These are phyloP conservation scores for Smittium mucronatum DNA, from an alignment of 371 early-diverging fungal genomes.

Conservation along the genomic window DNA sequence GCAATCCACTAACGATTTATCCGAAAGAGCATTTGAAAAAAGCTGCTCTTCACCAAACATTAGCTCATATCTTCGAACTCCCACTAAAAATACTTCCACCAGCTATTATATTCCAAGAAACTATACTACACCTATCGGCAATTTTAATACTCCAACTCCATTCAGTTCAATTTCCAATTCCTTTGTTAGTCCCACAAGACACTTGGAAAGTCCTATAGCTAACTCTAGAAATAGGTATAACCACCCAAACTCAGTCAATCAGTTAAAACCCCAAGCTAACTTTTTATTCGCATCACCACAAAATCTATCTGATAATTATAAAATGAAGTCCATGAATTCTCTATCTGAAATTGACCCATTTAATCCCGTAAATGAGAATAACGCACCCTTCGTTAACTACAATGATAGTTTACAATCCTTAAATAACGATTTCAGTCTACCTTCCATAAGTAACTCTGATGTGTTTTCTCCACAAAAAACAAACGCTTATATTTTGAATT, in stretches of 20 bases:
- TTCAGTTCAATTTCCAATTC: neutral
- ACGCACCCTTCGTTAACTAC: neutral
- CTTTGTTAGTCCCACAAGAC: neutral
- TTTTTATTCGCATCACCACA: neutral
- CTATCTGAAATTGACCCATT: neutral
- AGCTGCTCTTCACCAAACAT: conserved; percentile 10
- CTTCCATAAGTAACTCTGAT: neutral
- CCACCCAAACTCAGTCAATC: neutral
- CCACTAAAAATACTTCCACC: neutral
- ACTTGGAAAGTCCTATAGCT: neutral
- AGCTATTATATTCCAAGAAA: conserved; percentile 2
- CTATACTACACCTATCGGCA: conserved; percentile 7
- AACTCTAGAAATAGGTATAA: neutral
- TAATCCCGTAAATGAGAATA: neutral
- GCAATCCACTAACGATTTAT: neutral
- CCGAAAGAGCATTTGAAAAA: neutral
- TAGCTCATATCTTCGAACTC: neutral
- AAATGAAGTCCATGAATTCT: neutral
- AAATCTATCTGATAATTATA: neutral
- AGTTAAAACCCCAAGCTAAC: neutral
- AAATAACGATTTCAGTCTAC: neutral
- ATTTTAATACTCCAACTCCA: neutral
- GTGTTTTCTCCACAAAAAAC: conserved; percentile 2
- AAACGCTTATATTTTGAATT: neutral
- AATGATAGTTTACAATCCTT: neutral